Conservation (phyloP, 2,329 filamentous ascomycete genomes). For the Colletotrichum musicola region DNA sequence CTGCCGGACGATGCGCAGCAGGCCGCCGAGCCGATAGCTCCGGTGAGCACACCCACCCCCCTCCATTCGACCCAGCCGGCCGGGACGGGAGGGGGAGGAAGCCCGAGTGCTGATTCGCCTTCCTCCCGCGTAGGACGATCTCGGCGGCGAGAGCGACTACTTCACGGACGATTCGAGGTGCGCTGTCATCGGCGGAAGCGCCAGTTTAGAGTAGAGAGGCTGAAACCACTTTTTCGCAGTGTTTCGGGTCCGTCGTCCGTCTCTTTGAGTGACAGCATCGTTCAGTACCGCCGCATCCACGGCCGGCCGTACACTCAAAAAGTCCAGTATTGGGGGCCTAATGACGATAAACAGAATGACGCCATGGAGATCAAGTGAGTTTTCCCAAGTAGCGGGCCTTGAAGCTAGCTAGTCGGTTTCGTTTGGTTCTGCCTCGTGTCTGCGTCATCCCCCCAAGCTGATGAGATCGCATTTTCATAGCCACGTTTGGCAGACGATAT, state of each 20-base stretch:
- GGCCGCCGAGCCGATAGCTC: not conserved
- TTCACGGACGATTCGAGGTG: not conserved
- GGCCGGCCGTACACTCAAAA: conserved; percentile 46
- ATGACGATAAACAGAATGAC: conserved; percentile 42
- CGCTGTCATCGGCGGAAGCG: not conserved
- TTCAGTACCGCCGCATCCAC: conserved; percentile 48
- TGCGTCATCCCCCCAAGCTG: no score
- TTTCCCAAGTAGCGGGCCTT: not conserved
- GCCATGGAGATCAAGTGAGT: conserved; percentile 29
- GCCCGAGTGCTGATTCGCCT: not conserved
- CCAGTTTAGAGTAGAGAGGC: not conserved
- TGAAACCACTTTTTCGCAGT: not conserved
- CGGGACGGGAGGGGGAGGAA: not conserved
- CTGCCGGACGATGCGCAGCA: not conserved
- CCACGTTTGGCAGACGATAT: conserved; percentile 38
- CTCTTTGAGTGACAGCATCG: conserved; percentile 49
- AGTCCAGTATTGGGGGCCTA: conserved; percentile 42
- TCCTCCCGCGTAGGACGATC: not conserved
- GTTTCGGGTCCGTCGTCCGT: conserved; percentile 41
- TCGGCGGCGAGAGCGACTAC: not conserved
- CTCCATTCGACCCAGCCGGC: not conserved
- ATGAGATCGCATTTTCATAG: not conserved
- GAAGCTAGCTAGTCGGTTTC: no score
- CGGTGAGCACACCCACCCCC: not conserved
- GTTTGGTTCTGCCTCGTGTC: no score